Evolutionary conservation across 495 filamentous ascomycete genomes (phyloP).

Genomic region (Terfezia claveryi): DNA sequence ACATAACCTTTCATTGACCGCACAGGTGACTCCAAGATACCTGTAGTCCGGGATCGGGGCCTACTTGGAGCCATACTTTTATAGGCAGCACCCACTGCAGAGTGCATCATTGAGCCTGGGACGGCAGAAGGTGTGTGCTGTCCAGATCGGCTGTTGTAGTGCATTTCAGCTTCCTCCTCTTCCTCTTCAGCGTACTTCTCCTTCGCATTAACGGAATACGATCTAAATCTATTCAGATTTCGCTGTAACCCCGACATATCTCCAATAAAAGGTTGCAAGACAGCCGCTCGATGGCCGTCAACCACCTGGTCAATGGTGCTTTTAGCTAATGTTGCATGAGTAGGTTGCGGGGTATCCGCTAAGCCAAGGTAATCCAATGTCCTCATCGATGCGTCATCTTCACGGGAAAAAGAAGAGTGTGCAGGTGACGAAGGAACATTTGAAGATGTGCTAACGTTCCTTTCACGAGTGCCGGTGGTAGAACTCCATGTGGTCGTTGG

Average conservation of each 20-base stretch:
- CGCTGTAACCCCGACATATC: constrained; percentile 53
- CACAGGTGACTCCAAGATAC: constrained; percentile 68
- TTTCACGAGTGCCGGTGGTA: constrained; percentile 50
- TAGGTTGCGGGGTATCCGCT: constrained; percentile 76
- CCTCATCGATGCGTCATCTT: constrained; percentile 68
- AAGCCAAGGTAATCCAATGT: constrained; percentile 91
- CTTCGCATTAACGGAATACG: constrained; percentile 95
- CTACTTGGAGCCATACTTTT: constrained; percentile 34
- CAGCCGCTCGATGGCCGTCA: constrained; percentile 26
- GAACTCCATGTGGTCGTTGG: constrained; percentile 51
- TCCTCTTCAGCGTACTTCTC: constrained; percentile 92
- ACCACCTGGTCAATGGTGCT: constrained; percentile 34
- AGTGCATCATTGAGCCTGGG: background rate
- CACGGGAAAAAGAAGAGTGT: constrained; percentile 71
- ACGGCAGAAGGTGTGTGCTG: background rate
- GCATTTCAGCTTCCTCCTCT: constrained; percentile 54
- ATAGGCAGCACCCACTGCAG: background rate
- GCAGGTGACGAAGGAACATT: constrained; percentile 74
- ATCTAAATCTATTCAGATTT: constrained; percentile 71
- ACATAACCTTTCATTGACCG: constrained; percentile 55
- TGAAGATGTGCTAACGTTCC: constrained; percentile 48
- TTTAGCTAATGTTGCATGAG: constrained; percentile 46
- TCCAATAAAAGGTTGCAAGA: constrained; percentile 49
- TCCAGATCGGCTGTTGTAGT: background rate
- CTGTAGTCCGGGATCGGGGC: constrained; percentile 72